A percentile compares a stretch with the other conserved stretches of the same genome.
These are phyloP conservation scores for Heliamphora exappendiculata DNA, from an alignment of 148 eudicot species.

Conservation along the genomic window DNA sequence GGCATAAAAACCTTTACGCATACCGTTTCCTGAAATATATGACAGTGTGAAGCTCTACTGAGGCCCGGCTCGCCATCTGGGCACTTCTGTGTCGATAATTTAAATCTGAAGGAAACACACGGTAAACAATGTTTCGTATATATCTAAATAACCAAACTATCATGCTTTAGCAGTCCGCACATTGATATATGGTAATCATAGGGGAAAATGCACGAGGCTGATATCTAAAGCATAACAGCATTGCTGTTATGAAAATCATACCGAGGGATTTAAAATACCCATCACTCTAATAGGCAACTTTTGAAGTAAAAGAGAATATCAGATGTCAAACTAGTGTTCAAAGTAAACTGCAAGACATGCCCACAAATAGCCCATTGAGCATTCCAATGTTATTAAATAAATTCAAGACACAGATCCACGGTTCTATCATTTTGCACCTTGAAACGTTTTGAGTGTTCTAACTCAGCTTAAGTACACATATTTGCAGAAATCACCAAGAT, in stretches of 20 bases:
- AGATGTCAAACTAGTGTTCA: neutral
- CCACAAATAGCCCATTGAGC: neutral
- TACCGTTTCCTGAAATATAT: conserved; percentile 82
- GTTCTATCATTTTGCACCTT: neutral
- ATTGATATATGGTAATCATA: neutral
- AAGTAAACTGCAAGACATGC: neutral
- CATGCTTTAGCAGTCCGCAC: neutral
- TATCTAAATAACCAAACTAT: conserved; percentile 3
- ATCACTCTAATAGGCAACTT: neutral
- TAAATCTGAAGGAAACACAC: conserved; percentile 47
- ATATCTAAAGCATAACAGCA: neutral
- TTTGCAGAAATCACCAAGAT: neutral
- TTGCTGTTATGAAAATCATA: neutral
- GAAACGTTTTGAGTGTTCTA: neutral
- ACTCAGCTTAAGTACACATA: neutral
- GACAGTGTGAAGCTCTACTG: conserved; percentile 93
- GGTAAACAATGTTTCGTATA: neutral
- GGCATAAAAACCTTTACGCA: neutral
- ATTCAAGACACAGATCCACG: neutral
- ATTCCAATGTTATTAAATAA: neutral
- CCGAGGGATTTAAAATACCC: neutral
- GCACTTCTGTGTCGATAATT: conserved; percentile 96
- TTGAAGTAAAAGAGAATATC: neutral
- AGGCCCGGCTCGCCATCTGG: conserved; percentile 93
- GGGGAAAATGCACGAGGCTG: neutral